Conservation (phyloP, 2,329 filamentous ascomycete species). For the Colletotrichum cuscutae region DNA sequence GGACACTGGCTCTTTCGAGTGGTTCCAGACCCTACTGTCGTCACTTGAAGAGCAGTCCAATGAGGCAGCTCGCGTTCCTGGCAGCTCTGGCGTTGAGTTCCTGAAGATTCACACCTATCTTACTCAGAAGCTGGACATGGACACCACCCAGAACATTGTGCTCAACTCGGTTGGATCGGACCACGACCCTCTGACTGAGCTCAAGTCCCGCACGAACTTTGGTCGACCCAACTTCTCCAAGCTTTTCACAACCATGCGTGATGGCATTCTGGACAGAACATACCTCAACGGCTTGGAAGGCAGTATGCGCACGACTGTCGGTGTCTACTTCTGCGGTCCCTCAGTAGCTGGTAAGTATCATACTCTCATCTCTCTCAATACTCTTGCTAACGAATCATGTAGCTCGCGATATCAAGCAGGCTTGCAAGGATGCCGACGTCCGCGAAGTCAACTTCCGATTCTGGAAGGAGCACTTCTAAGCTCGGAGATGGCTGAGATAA, state of each 20-base stretch:
- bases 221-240: slow-evolving; percentile 89
- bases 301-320: slow-evolving; percentile 83
- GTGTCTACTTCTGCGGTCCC: slow-evolving; percentile 98
- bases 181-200: slow-evolving; percentile 90
- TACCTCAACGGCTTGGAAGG: slow-evolving; percentile 87
- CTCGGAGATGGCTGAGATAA: slow-evolving; percentile 2
- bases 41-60: slow-evolving; percentile 89
- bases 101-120: slow-evolving; percentile 98
- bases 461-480: slow-evolving; percentile 94
- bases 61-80: slow-evolving; percentile 73
- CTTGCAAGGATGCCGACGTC: slow-evolving; percentile 77
- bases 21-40: slow-evolving; percentile 95
- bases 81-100: slow-evolving; percentile 81
- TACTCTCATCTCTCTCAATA: neutral
- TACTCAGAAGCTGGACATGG: slow-evolving; percentile 90
- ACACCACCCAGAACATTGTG: slow-evolving; percentile 96
- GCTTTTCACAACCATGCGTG: slow-evolving; percentile 85
- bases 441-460: slow-evolving; percentile 93
- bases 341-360: slow-evolving; percentile 70
- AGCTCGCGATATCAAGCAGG: slow-evolving; percentile 86
- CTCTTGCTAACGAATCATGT: slow-evolving; percentile 52
- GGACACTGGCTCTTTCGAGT: slow-evolving; percentile 95
- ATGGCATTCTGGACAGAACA: slow-evolving; percentile 85
- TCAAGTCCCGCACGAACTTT: slow-evolving; percentile 91
- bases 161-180: slow-evolving; percentile 92